These are phyloP conservation scores for Lentithecium fluviatile DNA, from an alignment of 495 filamentous ascomycete genomes.

Conservation along the genomic window DNA sequence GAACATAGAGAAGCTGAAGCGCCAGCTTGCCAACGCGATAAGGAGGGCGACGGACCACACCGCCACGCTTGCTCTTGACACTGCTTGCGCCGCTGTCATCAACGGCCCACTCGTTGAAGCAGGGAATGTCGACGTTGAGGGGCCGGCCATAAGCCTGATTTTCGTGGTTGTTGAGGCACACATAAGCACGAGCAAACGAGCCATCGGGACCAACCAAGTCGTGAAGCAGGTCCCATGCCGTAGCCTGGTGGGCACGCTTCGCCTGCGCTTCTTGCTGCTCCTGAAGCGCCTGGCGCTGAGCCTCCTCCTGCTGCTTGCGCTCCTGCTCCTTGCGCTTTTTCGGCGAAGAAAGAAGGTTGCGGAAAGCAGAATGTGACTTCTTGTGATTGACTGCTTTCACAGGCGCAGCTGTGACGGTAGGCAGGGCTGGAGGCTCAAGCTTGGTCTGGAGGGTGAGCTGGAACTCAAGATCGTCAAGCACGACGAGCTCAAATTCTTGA, in stretches of 20 bases:
- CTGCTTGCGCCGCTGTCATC: slow-evolving; percentile 71
- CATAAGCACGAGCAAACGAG: slow-evolving; percentile 88
- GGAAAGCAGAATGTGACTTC: slow-evolving; percentile 77
- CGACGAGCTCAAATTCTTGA: slow-evolving; percentile 96
- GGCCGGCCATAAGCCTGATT: slow-evolving; percentile 78
- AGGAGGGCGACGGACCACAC: slow-evolving; percentile 67
- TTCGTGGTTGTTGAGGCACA: slow-evolving; percentile 91
- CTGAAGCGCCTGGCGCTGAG: slow-evolving; percentile 59
- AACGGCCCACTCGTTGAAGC: slow-evolving; percentile 97
- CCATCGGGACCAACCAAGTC: slow-evolving; percentile 85
- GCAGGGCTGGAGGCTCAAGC: slow-evolving; percentile 71
- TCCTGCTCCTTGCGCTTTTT: slow-evolving; percentile 95
- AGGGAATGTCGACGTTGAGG: slow-evolving; percentile 80
- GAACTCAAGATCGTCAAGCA: slow-evolving; percentile 94
- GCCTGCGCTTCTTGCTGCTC: slow-evolving; percentile 67
- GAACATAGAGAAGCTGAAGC: slow-evolving; percentile 89
- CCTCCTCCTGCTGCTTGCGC: slow-evolving; percentile 71
- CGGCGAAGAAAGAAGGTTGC: slow-evolving; percentile 86
- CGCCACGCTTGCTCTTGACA: slow-evolving; percentile 82
- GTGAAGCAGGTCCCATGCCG: slow-evolving; percentile 83
- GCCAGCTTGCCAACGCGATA: slow-evolving; percentile 94
- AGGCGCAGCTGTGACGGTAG: slow-evolving; percentile 33
- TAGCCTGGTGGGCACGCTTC: slow-evolving; percentile 56
- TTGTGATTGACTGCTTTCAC: slow-evolving; percentile 52
- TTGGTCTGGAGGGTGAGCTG: slow-evolving; percentile 95